A percentile compares a stretch with the other conserved stretches of the same genome.
Conservation (phyloP, 2,329 filamentous ascomycete species). For the Colletotrichum chrysophilum region DNA sequence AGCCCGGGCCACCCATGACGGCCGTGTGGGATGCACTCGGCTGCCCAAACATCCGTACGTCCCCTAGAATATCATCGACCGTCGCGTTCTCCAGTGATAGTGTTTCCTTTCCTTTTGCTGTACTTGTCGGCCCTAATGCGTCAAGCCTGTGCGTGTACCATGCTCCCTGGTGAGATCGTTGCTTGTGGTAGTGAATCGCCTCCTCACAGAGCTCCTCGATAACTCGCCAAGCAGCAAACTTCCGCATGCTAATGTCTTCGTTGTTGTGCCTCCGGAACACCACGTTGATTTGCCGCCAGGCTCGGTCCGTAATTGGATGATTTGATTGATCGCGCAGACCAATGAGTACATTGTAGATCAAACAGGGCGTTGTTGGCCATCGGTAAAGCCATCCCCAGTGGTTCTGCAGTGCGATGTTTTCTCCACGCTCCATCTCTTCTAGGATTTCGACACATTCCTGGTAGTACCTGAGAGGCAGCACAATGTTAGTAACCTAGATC, state of each 20-base stretch:
- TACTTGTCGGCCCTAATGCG: not conserved
- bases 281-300: constrained; percentile 23
- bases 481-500: not conserved
- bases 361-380: constrained; percentile 17
- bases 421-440: constrained; percentile 20
- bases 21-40: not conserved
- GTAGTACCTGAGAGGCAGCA: not conserved
- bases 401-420: constrained; percentile 13
- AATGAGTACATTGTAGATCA: constrained; percentile 18
- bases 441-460: constrained; percentile 20
- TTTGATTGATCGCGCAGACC: constrained; percentile 18
- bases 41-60: constrained; percentile 19
- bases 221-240: constrained; percentile 20
- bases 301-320: constrained; percentile 17
- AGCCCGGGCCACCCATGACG: not conserved
- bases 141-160: constrained; percentile 26
- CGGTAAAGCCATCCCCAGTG: constrained; percentile 23
- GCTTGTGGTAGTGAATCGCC: constrained; percentile 22
- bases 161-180: constrained; percentile 20
- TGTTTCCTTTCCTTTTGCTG: not conserved
- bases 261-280: constrained; percentile 22
- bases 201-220: constrained; percentile 24
- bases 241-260: constrained; percentile 20
- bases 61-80: constrained; percentile 15
- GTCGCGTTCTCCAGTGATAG: not conserved